Base-by-base conservation (phyloP, 2,329 filamentous ascomycete genomes). In the Fusarium compactum region DNA sequence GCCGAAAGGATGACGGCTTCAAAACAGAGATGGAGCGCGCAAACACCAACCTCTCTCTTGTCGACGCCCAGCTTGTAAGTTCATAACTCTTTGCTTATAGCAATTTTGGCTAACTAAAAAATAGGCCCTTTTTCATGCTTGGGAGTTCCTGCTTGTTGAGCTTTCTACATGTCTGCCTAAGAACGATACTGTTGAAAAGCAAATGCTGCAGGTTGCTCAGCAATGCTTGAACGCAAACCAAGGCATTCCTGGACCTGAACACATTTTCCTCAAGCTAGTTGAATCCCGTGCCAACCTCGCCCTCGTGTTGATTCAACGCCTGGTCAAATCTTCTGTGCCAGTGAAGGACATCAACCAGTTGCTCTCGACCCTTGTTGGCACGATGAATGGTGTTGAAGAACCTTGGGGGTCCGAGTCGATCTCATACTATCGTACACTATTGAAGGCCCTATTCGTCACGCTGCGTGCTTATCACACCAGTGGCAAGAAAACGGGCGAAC, bases 41-140 rank as follows among this genome's bases (percentile, higher is more conserved):
- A 44, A 99, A 99, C 79, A 84, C 92, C 67, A 98, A 99, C 79
- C 80, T 99, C 55, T 97, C 95, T 25, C 85, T 97, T 34, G 94
- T 99, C 34, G 94, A 98, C 78, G 93, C 95, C 25, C 94, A 99
- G 82, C 91, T 96, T 70, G 90, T 93, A 84, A 81, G 90, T 83
- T 41, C 24, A 58, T 15, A 24, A 27, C 10, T 14, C 40, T 24
- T 40, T 27, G 72, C 82, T 74, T 83, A 71, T 47, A 24, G 15
- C 62, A 62, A 38, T 45, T 6, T 52, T 41, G 8, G 43, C 72
- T 78, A 63, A 77, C 61, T 12, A 18, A 18, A 50, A 34, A n/a
- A 14, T 74, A 93, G 91, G 88, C 90, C 45, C 87, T 99, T 20
- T 91, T 98, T 69, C 90, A 93, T 74, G 92, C 93, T 58, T 98